A percentile compares a stretch with the other conserved stretches of the same genome.
Conservation (phyloP, 257 asterid genomes). For the Agastache rugosa region DNA sequence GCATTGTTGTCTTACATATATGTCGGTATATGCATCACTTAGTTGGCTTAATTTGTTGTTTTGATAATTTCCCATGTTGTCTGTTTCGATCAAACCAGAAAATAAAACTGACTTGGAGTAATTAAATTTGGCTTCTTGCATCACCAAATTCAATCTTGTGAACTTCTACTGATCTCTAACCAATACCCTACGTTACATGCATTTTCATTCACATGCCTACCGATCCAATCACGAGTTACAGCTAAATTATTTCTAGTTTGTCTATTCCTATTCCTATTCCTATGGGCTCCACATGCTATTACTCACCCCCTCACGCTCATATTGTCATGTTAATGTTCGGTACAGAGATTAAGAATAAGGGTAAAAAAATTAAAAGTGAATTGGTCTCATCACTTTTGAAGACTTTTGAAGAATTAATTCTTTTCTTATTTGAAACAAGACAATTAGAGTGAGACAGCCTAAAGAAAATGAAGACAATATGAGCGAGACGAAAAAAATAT, state of each 20-base stretch:
- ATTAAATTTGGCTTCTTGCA: conserved; percentile 36
- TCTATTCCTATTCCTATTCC: neutral
- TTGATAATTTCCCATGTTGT: conserved; percentile 35
- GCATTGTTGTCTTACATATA: conserved; percentile 38
- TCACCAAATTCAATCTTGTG: conserved; percentile 53
- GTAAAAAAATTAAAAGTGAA: no score
- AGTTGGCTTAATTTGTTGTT: conserved; percentile 47
- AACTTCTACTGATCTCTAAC: conserved; percentile 39
- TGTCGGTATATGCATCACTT: conserved; percentile 44
- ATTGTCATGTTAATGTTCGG: no score
- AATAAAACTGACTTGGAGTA: conserved; percentile 24
- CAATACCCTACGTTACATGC: neutral
- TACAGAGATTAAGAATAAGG: no score
- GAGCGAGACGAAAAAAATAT: no score
- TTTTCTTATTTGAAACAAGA: no score
- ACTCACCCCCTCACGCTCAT: no score
- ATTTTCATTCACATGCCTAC: neutral
- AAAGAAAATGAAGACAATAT: no score
- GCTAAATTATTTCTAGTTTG: neutral
- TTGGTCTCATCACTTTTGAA: no score
- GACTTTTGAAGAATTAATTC: no score
- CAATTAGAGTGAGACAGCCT: no score
- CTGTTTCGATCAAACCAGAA: conserved; percentile 47
- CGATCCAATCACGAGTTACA: neutral
- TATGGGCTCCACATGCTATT: no score